phyloP scores from a whole-genome alignment of 345 rosid genomes.

The Punica granatum region DNA sequence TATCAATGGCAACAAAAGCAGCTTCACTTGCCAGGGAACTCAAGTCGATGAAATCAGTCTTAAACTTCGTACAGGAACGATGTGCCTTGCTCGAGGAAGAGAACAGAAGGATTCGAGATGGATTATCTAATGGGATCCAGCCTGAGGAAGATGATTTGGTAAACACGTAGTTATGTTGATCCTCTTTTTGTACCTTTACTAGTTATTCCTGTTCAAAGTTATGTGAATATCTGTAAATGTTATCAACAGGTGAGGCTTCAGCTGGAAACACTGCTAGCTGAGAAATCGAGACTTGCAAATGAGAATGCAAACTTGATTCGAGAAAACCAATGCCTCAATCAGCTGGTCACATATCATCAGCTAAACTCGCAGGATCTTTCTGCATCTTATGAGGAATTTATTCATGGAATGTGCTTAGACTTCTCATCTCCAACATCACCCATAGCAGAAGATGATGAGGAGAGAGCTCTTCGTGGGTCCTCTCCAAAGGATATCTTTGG shows the following conservation, averaged over 20 bases:
- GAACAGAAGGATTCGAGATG: constrained; percentile 77
- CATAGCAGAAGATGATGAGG: constrained; percentile 20
- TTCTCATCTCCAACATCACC: constrained; percentile 60
- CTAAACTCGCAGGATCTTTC: constrained; percentile 74
- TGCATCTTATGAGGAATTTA: constrained; percentile 55
- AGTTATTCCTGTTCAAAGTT: neutral
- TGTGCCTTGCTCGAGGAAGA: constrained; percentile 75
- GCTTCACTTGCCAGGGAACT: constrained; percentile 74
- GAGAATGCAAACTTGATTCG: constrained; percentile 72
- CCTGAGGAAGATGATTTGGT: constrained; percentile 99
- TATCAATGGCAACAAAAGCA: constrained; percentile 79
- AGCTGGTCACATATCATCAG: constrained; percentile 82
- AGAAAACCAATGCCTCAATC: constrained; percentile 88
- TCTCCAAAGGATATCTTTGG: constrained; percentile 2
- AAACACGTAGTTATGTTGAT: neutral
- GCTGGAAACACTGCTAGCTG: constrained; percentile 79
- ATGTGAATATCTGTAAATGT: neutral
- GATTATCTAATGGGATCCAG: constrained; percentile 53
- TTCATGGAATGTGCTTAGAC: constrained; percentile 63
- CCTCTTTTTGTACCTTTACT: neutral
- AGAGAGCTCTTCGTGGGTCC: constrained; percentile 8
- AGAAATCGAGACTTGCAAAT: constrained; percentile 79
- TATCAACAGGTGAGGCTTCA: constrained; percentile 74
- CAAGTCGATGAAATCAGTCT: constrained; percentile 56
- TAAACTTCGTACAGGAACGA: constrained; percentile 71